phyloP scores from a whole-genome alignment of 2,329 filamentous ascomycete species.

The Fusarium stilboides region DNA sequence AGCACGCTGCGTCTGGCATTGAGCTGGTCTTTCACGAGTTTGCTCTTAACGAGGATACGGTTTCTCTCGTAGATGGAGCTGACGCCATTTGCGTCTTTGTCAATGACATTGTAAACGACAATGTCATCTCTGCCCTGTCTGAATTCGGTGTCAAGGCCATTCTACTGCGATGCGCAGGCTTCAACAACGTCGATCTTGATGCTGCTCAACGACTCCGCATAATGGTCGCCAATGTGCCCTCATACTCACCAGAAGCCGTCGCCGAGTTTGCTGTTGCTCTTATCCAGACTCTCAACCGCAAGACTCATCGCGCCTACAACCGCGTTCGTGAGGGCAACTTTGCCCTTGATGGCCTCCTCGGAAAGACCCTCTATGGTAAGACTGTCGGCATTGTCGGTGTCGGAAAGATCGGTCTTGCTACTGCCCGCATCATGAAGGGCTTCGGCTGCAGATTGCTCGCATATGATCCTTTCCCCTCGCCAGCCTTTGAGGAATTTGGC shows the following conservation, averaged over 20 bases:
- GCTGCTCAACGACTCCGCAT: conserved; percentile 69
- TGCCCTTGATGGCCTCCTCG: conserved; percentile 74
- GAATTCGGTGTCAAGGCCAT: conserved; percentile 68
- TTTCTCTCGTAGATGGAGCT: conserved; percentile 65
- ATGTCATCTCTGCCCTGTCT: conserved; percentile 67
- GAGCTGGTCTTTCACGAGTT: conserved; percentile 72
- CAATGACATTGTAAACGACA: conserved; percentile 70
- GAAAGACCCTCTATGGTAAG: conserved; percentile 73
- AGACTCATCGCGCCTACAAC: conserved; percentile 78
- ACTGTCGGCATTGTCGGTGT: conserved; percentile 77
- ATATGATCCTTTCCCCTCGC: conserved; percentile 69
- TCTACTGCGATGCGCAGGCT: conserved; percentile 77
- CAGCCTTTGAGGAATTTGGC: conserved; percentile 66
- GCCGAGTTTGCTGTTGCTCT: conserved; percentile 79
- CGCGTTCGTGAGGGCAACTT: conserved; percentile 80
- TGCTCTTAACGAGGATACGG: conserved; percentile 69
- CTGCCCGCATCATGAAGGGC: conserved; percentile 73
- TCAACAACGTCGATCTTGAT: conserved; percentile 76
- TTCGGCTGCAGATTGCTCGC: conserved; percentile 76
- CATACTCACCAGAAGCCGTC: conserved; percentile 78
- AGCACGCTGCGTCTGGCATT: conserved; percentile 55
- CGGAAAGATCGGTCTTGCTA: conserved; percentile 75
- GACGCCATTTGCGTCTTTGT: conserved; percentile 78
- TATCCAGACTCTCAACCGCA: conserved; percentile 76
- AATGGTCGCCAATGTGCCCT: conserved; percentile 76